Evolutionary conservation across 1,139 yeast species (phyloP).

Genomic region (Diutina rugosa): DNA sequence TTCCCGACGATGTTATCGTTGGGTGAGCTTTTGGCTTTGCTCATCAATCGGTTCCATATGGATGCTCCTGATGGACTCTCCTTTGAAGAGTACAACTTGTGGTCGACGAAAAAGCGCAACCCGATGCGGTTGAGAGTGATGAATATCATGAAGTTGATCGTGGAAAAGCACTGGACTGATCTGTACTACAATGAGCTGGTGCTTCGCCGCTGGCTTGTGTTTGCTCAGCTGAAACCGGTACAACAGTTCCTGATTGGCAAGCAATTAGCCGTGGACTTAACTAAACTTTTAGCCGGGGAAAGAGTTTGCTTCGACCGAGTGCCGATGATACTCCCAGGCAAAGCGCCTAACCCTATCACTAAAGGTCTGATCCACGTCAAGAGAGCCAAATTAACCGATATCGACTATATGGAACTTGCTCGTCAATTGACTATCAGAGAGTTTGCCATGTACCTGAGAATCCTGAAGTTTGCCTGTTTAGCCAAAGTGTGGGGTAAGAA

Average conservation of each 20-base stretch:
- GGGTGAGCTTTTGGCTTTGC: constrained; percentile 44
- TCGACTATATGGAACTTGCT: constrained; percentile 70
- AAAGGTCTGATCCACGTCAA: constrained; percentile 20
- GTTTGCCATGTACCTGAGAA: constrained; percentile 52
- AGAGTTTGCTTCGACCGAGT: neutral
- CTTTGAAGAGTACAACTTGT: constrained; percentile 66
- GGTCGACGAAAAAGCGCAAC: constrained; percentile 63
- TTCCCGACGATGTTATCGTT: constrained; percentile 70
- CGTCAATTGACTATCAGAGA: constrained; percentile 78
- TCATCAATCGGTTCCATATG: constrained; percentile 55
- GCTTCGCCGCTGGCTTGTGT: constrained; percentile 39
- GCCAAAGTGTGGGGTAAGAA: constrained; percentile 71
- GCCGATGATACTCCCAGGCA: constrained; percentile 4
- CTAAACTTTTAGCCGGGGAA: constrained; percentile 15
- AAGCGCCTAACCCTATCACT: constrained; percentile 30
- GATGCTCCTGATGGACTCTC: constrained; percentile 85
- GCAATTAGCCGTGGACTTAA: constrained; percentile 14
- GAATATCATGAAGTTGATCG: constrained; percentile 55
- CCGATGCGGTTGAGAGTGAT: constrained; percentile 62
- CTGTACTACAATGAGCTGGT: constrained; percentile 41
- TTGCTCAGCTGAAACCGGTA: constrained; percentile 37
- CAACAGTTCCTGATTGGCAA: constrained; percentile 28
- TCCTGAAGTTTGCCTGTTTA: constrained; percentile 64
- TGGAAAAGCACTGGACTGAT: constrained; percentile 71
- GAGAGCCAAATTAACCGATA: constrained; percentile 43